phyloP scores from a whole-genome alignment of 2,329 filamentous ascomycete genomes.

The Colletotrichum sansevieriae region DNA sequence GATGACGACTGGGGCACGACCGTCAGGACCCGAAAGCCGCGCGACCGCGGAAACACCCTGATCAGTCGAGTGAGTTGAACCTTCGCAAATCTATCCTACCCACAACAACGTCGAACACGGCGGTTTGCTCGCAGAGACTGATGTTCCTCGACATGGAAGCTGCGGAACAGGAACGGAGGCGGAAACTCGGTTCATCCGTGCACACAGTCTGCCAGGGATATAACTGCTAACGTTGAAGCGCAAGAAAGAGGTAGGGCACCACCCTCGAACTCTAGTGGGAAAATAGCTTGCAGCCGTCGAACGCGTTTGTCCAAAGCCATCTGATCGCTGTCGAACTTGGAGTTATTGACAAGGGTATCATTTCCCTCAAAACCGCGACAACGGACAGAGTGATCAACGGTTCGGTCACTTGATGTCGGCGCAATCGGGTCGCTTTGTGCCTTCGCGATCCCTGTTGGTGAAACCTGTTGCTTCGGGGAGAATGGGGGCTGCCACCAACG shows the following conservation, averaged over 20 bases:
- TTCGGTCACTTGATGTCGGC: background rate
- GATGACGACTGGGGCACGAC: conserved; percentile 14
- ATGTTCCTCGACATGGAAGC: background rate
- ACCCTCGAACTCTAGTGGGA: background rate
- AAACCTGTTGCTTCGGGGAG: conserved; percentile 3
- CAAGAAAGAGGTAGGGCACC: conserved; percentile 23
- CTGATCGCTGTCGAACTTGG: conserved; percentile 1
- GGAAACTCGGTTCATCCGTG: conserved; percentile 22
- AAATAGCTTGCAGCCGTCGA: background rate
- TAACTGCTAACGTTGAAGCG: conserved; percentile 8
- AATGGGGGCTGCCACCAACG: background rate
- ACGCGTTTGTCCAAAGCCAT: background rate
- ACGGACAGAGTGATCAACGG: background rate
- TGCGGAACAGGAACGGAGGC: background rate
- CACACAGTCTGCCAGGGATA: conserved; percentile 9
- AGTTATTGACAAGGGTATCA: background rate
- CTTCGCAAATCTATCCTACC: background rate
- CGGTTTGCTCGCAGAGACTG: background rate
- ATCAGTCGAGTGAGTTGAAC: conserved; percentile 4
- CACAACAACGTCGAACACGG: conserved; percentile 3
- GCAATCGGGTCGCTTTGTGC: background rate
- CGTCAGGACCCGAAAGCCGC: conserved; percentile 13
- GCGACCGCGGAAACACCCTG: conserved; percentile 23
- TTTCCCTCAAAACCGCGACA: background rate
- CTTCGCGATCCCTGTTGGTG: conserved; percentile 8